Evolutionary conservation across 2,329 filamentous ascomycete species (phyloP).

Genomic region (Pseudogymnoascus verrucosus): DNA sequence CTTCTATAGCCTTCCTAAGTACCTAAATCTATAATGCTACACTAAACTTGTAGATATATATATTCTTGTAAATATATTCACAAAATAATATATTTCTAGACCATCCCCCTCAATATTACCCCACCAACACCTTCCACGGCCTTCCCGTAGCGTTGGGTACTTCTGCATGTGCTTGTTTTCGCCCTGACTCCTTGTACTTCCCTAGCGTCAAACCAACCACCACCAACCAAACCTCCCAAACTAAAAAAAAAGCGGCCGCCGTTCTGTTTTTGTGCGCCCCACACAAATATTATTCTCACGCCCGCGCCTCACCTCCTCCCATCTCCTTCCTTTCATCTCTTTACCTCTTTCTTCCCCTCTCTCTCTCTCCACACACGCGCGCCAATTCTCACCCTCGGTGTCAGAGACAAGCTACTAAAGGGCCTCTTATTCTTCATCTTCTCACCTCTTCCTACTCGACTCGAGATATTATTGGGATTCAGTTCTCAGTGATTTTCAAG

Average conservation of each 20-base stretch:
- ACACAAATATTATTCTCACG: slow-evolving; percentile 2
- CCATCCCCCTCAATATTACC: background rate
- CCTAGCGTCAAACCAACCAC: background rate
- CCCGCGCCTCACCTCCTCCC: background rate
- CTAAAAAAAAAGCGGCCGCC: background rate
- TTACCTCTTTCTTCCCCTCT: slow-evolving; percentile 1
- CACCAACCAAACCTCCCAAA: background rate
- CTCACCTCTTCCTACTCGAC: background rate
- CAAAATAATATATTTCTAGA: background rate
- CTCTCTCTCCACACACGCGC: slow-evolving; percentile 8
- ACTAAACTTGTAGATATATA: too few relatives aligned
- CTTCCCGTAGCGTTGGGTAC: background rate
- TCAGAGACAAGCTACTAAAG: slow-evolving; percentile 6
- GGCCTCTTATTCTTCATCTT: slow-evolving; percentile 5
- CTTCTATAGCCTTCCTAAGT: too few relatives aligned
- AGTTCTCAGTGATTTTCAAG: slow-evolving; percentile 8
- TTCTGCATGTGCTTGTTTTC: background rate
- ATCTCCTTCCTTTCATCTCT: background rate
- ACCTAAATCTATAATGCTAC: too few relatives aligned
- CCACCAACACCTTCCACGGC: background rate
- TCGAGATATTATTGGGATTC: slow-evolving; percentile 9
- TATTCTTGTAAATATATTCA: background rate
- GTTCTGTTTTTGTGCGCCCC: background rate
- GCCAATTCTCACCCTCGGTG: slow-evolving; percentile 4
- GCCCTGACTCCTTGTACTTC: background rate